These are phyloP conservation scores for Eucalyptus cloeziana DNA, from an alignment of 345 rosid genomes.

Conservation along the genomic window DNA sequence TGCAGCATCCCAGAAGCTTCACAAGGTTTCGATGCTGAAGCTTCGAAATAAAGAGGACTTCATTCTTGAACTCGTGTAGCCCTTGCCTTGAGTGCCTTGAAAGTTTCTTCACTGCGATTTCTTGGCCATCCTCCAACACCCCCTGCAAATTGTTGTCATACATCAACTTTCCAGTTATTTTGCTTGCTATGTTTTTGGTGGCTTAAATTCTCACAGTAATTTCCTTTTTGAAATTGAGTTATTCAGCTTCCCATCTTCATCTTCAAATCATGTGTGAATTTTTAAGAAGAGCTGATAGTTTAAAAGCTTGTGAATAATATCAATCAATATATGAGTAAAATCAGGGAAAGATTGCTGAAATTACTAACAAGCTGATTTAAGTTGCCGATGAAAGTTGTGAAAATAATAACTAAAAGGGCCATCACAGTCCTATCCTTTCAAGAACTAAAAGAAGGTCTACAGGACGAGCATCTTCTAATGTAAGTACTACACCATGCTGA, in stretches of 20 bases:
- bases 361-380: background rate
- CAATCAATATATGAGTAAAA: background rate
- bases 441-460: background rate
- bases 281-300: background rate
- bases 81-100: constrained; percentile 31
- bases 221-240: background rate
- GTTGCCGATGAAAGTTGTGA: background rate
- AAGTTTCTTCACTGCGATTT: constrained; percentile 40
- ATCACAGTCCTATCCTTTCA: background rate
- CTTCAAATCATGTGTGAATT: background rate
- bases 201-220: background rate
- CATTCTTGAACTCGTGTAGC: constrained; percentile 24
- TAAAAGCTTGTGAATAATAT: background rate
- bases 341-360: background rate
- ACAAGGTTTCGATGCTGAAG: constrained; percentile 43
- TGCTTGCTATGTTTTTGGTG: background rate
- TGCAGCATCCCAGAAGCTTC: constrained; percentile 20
- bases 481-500: background rate
- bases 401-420: background rate
- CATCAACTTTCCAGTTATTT: background rate
- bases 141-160: constrained; percentile 10
- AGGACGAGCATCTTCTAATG: background rate
- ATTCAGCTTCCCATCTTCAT: background rate
- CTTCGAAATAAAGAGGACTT: constrained; percentile 22
- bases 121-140: constrained; percentile 13